Evolutionary conservation across 352 stramenopile genomes (phyloP), one percentile per base, ranked within the genome.

Genomic region (Blastocystis sp.): DNA sequence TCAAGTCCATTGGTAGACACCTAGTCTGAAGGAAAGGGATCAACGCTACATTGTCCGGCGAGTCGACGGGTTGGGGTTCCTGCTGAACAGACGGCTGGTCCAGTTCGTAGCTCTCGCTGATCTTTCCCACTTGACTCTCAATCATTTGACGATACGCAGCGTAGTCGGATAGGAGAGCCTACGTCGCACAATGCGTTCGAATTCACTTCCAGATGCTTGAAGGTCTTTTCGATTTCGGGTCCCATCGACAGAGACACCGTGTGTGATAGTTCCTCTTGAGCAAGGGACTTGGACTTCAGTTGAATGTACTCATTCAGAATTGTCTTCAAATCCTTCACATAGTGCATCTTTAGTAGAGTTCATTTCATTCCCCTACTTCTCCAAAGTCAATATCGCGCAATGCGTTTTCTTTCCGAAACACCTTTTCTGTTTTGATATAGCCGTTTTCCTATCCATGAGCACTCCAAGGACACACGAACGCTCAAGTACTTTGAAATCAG

Each of bases 281-380:
- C 67, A 24, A 78, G 7, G 27, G 56, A 34, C 42, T 61, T 21
- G 9, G n/a, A 7, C 16, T 61, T 59, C 34, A 78, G 44, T 61
- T 40, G 67, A 18, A 78, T 34, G 16, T 78, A 78, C 21, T 78
- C 67, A 36, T 78, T 78, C 24, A 78, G n/a, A 34, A 78, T 78
- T 14, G n/a, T 24, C 29, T 63, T 59, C 18, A 78, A 29, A 61
- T 56, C 67, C 8, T 61, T 27, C 0, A 78, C 27, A 7, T 8
- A 78, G 9, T 42, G 36, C n/a, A 78, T 78, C 67, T 78, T 59
- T 27, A 42, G 21, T 24, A n/a, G 14, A 14, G 24, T 11, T 4
- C 3, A 0, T 1, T 24, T 21, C 1, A 78, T 32, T 34, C 8
- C 14, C 6, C 8, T 14, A 78, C 67, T 36, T 78, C 64, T 18